Conservation (phyloP, 2,329 filamentous ascomycete species). For the Onygena corvina region DNA sequence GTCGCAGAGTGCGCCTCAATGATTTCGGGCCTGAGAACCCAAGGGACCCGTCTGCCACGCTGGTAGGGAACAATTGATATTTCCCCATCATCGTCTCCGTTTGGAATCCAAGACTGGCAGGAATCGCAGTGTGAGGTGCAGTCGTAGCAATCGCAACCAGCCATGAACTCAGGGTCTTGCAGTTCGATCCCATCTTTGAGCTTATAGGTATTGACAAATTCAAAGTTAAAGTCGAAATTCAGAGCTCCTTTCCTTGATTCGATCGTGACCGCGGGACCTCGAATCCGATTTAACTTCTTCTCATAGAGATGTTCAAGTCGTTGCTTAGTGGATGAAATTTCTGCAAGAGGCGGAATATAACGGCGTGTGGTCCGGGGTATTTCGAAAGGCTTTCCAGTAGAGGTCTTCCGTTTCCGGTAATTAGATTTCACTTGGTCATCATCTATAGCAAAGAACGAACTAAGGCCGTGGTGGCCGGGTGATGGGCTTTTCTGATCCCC, state of each 20-base stretch:
- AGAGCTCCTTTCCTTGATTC: conserved; percentile 12
- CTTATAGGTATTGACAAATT: conserved; percentile 30
- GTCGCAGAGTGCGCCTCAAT: conserved; percentile 24
- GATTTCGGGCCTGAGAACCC: conserved; percentile 24
- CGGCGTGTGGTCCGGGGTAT: background rate
- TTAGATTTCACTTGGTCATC: background rate
- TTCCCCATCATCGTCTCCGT: conserved; percentile 23
- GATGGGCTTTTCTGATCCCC: background rate
- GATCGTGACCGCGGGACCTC: conserved; percentile 24
- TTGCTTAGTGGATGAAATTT: background rate
- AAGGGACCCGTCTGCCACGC: conserved; percentile 13
- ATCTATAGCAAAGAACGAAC: background rate
- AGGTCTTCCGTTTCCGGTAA: background rate
- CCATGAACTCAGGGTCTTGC: conserved; percentile 23
- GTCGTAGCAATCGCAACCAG: conserved; percentile 24
- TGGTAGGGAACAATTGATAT: conserved; percentile 25
- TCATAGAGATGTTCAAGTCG: conserved; percentile 12
- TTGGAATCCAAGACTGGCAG: conserved; percentile 22
- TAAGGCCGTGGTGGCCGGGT: background rate
- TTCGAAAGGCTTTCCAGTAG: background rate
- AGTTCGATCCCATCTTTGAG: conserved; percentile 23
- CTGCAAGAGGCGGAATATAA: background rate
- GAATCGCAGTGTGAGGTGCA: conserved; percentile 22
- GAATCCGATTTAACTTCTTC: conserved; percentile 19
- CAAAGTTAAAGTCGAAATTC: conserved; percentile 26